Evolutionary conservation across 176 grass and related monocot genomes (phyloP).

Genomic region (Musa troglodytarum): DNA sequence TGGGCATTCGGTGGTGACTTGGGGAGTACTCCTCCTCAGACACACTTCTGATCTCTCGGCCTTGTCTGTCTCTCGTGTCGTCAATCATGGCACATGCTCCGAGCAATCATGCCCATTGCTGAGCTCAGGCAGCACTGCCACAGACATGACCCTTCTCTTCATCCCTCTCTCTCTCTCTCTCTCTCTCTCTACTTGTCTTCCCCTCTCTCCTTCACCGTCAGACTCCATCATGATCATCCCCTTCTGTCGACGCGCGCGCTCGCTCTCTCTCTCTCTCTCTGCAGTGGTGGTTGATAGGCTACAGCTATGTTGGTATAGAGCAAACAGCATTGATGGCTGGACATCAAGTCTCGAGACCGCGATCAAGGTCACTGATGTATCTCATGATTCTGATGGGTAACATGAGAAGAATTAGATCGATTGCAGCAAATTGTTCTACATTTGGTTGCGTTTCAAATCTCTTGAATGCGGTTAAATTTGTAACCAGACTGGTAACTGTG

Average conservation of each 20-base stretch:
- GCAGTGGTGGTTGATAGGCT: no score
- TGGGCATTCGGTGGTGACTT: background rate
- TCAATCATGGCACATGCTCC: slow-evolving; percentile 61
- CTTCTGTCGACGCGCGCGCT: background rate
- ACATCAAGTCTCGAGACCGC: no score
- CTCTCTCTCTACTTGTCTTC: background rate
- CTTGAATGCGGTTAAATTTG: no score
- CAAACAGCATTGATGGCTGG: no score
- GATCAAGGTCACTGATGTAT: no score
- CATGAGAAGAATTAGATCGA: no score
- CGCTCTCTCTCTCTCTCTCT: background rate
- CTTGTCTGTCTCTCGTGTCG: slow-evolving; percentile 29
- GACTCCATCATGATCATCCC: background rate
- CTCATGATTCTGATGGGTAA: no score
- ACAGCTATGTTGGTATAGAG: no score
- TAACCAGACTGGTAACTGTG: no score
- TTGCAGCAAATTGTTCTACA: no score
- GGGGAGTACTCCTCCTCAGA: background rate
- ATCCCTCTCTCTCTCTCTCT: background rate
- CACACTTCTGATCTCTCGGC: no score
- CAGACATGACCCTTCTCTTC: background rate
- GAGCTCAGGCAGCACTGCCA: slow-evolving; percentile 2
- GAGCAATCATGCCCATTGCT: slow-evolving; percentile 39
- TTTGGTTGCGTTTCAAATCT: no score
- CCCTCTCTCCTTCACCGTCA: background rate